A percentile compares a stretch with the other conserved stretches of the same genome.
Evolutionary conservation across 2,329 filamentous ascomycete genomes (phyloP).

Genomic region (Calonectria fujianensis): DNA sequence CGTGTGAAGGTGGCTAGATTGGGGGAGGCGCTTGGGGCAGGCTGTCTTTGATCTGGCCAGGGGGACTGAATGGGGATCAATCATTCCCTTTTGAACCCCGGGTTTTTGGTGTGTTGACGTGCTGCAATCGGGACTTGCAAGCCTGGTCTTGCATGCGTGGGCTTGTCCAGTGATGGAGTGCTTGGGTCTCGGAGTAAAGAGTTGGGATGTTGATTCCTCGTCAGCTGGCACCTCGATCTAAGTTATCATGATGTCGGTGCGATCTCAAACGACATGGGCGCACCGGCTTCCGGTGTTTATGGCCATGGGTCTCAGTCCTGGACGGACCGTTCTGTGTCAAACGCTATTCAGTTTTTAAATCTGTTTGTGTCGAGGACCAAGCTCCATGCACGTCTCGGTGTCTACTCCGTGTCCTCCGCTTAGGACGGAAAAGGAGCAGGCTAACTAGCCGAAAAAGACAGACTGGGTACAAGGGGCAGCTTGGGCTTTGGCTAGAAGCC

Average conservation of each 20-base stretch:
- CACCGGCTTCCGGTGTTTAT: background rate
- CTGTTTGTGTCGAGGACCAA: conserved; percentile 23
- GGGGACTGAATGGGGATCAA: conserved; percentile 36
- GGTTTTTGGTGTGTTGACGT: conserved; percentile 28
- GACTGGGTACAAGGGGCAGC: conserved; percentile 13
- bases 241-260: background rate
- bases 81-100: conserved; percentile 18
- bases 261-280: conserved; percentile 19
- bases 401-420: conserved; percentile 32
- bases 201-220: background rate
- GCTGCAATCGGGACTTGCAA: conserved; percentile 18
- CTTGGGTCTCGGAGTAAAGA: background rate
- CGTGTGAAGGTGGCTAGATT: conserved; percentile 26
- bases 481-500: conserved; percentile 33
- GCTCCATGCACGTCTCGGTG: conserved; percentile 27
- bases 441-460: conserved; percentile 10
- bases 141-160: conserved; percentile 14
- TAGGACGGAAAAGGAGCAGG: conserved; percentile 25
- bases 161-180: conserved; percentile 12
- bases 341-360: conserved; percentile 24
- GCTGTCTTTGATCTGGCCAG: conserved; percentile 41
- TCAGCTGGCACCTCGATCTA: conserved; percentile 2
- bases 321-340: conserved; percentile 37
- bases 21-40: conserved; percentile 51
- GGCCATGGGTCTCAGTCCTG: conserved; percentile 26